Conservation (phyloP, 768 basidiomycete genomes). For the Boletus speciosus region DNA sequence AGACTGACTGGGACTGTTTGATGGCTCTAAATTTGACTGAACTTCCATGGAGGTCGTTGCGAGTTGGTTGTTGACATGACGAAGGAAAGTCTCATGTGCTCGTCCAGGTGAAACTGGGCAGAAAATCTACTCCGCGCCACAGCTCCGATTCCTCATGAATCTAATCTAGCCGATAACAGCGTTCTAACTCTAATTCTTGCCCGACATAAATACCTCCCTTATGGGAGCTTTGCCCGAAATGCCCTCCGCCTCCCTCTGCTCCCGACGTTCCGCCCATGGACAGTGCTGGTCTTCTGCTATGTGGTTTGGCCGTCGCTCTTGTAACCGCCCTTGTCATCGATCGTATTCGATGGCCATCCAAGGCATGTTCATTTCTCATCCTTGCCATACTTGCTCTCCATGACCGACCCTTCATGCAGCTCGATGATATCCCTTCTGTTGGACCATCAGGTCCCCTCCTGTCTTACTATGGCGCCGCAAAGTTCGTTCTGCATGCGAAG, state of each 20-base stretch:
- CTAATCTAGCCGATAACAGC: constrained; percentile 27
- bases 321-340: constrained; percentile 12
- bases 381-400: neutral
- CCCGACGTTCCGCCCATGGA: constrained; percentile 27
- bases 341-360: constrained; percentile 23
- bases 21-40: constrained; percentile 11
- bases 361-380: constrained; percentile 14
- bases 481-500: constrained; percentile 30
- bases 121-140: constrained; percentile 22
- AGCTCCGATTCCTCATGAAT: constrained; percentile 18
- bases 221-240: constrained; percentile 25
- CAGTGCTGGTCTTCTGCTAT: constrained; percentile 20
- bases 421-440: constrained; percentile 33
- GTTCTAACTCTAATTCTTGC: constrained; percentile 30
- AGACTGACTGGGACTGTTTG: constrained; percentile 3
- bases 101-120: neutral
- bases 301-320: constrained; percentile 17
- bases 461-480: constrained; percentile 31
- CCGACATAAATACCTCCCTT: constrained; percentile 33
- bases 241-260: constrained; percentile 21
- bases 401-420: constrained; percentile 17
- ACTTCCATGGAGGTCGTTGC: constrained; percentile 10
- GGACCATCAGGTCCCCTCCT: constrained; percentile 34
- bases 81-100: neutral
- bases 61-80: constrained; percentile 21